Evolutionary conservation across 441 rosid genomes (phyloP).

Genomic region (Mallotus japonicus): DNA sequence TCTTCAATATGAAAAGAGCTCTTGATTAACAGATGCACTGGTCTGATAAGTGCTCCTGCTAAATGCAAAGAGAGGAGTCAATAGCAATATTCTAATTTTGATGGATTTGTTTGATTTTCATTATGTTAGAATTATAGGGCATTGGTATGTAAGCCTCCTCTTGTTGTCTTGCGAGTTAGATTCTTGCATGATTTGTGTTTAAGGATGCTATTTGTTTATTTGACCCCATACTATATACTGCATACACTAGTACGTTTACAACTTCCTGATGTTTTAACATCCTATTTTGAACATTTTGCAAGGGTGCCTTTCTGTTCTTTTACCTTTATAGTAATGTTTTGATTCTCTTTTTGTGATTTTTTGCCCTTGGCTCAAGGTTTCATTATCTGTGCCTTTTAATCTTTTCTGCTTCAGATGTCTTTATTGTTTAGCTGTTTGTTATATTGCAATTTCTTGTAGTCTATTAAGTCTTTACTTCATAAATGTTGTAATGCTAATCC

Average conservation of each 20-base stretch:
- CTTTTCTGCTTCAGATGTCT: slow-evolving; percentile 1
- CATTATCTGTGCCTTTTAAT: neutral
- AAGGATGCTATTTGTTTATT: slow-evolving; percentile 1
- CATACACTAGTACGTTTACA: neutral
- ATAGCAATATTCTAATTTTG: neutral
- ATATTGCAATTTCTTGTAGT: neutral
- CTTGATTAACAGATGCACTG: neutral
- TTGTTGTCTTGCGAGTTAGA: neutral
- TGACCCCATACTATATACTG: neutral
- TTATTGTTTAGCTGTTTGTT: neutral
- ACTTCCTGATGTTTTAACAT: neutral
- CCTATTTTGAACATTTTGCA: neutral
- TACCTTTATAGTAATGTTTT: neutral
- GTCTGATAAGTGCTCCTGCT: neutral
- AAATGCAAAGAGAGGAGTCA: neutral
- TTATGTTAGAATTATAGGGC: neutral
- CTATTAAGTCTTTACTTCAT: neutral
- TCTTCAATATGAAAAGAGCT: neutral
- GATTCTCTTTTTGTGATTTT: neutral
- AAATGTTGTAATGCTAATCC: neutral
- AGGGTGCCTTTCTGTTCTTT: neutral
- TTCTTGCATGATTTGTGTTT: neutral
- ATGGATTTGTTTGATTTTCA: neutral
- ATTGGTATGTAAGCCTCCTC: neutral
- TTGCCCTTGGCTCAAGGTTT: neutral